These are phyloP conservation scores for Calonectria pteridis DNA, from an alignment of 2,329 filamentous ascomycete genomes.

Conservation along the genomic window DNA sequence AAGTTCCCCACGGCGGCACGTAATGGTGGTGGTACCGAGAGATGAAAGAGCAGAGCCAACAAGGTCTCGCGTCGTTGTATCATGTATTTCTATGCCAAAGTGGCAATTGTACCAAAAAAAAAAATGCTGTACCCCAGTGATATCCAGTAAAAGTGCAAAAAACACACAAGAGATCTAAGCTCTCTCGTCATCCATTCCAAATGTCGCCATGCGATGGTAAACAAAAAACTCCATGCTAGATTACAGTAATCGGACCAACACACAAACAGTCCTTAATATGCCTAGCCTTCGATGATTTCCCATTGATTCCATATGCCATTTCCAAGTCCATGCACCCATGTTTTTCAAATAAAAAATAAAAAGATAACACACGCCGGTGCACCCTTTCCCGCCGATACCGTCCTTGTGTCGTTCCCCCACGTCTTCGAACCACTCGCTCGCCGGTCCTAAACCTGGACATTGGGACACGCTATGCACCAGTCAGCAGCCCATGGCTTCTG, in stretches of 20 bases:
- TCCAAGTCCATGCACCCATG: constrained; percentile 36
- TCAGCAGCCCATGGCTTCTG: constrained; percentile 12
- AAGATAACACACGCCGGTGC: constrained; percentile 25
- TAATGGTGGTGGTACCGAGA: background rate
- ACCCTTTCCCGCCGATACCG: constrained; percentile 29
- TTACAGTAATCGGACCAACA: constrained; percentile 24
- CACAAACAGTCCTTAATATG: background rate
- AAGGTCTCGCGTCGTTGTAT: background rate
- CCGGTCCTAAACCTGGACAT: constrained; percentile 19
- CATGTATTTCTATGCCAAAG: constrained; percentile 36
- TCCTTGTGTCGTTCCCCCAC: constrained; percentile 17
- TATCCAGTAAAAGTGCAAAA: constrained; percentile 7
- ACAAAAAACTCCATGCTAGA: constrained; percentile 37
- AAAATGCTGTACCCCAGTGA: constrained; percentile 16
- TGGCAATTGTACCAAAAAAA: constrained; percentile 10
- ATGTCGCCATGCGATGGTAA: constrained; percentile 22
- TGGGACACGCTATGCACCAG: constrained; percentile 16
- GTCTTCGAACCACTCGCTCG: background rate
- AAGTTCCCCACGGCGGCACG: background rate
- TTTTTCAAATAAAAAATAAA: constrained; percentile 13
- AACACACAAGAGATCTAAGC: constrained; percentile 2
- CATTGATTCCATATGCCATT: constrained; percentile 36
- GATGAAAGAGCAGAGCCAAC: background rate
- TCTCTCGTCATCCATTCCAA: constrained; percentile 15
- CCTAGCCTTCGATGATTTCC: constrained; percentile 36